Percentiles rank a stretch among this genome's conserved stretches.
Conservation (phyloP, 352 stramenopile species). For the Aphanomyces stellatus region DNA sequence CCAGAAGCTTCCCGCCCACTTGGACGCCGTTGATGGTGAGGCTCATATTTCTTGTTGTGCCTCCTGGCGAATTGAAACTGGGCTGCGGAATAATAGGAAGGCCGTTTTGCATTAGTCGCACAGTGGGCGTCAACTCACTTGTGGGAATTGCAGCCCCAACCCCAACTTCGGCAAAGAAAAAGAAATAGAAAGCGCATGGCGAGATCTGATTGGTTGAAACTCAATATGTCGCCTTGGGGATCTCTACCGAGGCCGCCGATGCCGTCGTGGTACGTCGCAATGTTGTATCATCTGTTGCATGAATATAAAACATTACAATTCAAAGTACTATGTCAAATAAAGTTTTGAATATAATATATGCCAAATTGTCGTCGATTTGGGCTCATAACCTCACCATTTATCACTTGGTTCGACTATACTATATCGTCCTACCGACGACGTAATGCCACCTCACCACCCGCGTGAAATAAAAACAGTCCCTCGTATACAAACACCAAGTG, state of each 20-base stretch:
- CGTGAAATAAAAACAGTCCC: not conserved
- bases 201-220: not conserved
- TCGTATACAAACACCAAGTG: not conserved
- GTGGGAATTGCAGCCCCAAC: not conserved
- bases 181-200: not conserved
- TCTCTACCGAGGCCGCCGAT: not conserved
- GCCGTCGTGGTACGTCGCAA: not conserved
- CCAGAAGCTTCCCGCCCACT: not conserved
- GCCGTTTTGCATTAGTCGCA: not conserved
- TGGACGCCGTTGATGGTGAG: slow-evolving; percentile 3
- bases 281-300: not conserved
- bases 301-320: not conserved
- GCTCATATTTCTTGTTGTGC: not conserved
- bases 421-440: not conserved
- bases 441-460: too few species aligned
- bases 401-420: too few species aligned
- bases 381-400: too few species aligned
- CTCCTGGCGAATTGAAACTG: not conserved
- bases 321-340: not conserved
- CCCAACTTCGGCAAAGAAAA: not conserved
- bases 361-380: too few species aligned
- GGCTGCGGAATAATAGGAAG: slow-evolving; percentile 7
- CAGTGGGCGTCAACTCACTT: not conserved
- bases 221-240: not conserved
- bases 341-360: not conserved